Percentiles rank a stretch among this genome's conserved stretches.
Evolutionary conservation across 2,329 filamentous ascomycete genomes (phyloP).

Genomic region (Botrytis medusae): DNA sequence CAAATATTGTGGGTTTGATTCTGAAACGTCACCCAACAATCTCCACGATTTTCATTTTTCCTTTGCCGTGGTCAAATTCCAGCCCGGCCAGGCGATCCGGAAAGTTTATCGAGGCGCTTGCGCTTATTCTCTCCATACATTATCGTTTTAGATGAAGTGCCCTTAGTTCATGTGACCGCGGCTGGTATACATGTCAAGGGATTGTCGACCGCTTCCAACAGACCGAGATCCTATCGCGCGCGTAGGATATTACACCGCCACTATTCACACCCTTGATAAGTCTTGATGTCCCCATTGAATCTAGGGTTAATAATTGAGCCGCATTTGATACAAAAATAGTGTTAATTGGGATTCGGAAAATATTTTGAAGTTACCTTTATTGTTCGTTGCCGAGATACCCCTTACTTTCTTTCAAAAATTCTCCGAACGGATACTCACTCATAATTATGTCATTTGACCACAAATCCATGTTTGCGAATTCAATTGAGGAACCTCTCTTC

Average conservation of each 20-base stretch:
- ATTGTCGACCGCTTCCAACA: background rate
- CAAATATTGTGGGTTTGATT: background rate
- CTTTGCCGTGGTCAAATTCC: background rate
- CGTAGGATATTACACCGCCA: background rate
- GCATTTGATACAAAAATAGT: background rate
- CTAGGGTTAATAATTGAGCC: background rate
- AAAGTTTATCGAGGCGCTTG: background rate
- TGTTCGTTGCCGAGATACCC: background rate
- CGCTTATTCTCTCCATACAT: background rate
- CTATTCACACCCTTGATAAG: background rate
- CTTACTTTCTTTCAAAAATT: background rate
- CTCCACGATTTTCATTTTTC: background rate
- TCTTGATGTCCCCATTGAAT: background rate
- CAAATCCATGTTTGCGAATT: rapidly evolving
- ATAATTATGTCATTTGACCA: background rate
- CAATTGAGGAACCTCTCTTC: background rate
- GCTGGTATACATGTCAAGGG: background rate
- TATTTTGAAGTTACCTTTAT: background rate
- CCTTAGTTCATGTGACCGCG: background rate
- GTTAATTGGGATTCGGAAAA: background rate
- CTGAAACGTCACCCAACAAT: background rate
- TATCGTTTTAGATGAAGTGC: background rate
- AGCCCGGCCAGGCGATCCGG: background rate
- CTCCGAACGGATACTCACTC: no score
- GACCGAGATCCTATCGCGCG: background rate